phyloP scores from a whole-genome alignment of 306 rosid genomes.

The Quercus gilva region DNA sequence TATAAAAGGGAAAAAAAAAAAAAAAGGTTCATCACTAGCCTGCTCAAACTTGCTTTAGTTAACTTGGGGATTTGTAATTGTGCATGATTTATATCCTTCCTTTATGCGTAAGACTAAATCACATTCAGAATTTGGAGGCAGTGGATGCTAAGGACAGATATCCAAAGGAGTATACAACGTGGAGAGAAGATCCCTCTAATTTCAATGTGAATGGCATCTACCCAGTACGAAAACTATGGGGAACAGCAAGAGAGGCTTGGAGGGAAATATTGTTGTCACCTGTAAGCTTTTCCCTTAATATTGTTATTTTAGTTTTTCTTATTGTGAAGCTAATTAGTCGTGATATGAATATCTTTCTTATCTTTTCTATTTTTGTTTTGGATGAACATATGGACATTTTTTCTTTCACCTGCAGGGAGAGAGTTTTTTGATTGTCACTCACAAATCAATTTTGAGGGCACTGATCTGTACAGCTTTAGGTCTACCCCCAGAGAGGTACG shows the following conservation, averaged over 20 bases:
- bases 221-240: conserved; percentile 65
- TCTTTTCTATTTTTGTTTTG: no score
- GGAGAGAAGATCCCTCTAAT: conserved; percentile 85
- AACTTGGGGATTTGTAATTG: not conserved
- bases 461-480: conserved; percentile 75
- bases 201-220: conserved; percentile 54
- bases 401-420: conserved; percentile 52
- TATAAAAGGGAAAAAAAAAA: not conserved
- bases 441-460: conserved; percentile 78
- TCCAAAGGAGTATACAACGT: conserved; percentile 51
- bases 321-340: not conserved
- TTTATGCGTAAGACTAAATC: conserved; percentile 39
- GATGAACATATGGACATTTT: no score
- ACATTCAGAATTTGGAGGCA: conserved; percentile 58
- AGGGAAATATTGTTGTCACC: conserved; percentile 64
- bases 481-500: conserved; percentile 65
- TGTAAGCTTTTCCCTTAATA: conserved; percentile 36
- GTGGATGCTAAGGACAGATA: conserved; percentile 47
- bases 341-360: not conserved
- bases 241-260: conserved; percentile 68
- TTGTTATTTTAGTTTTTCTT: not conserved
- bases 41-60: not conserved
- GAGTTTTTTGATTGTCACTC: conserved; percentile 64
- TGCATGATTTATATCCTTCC: conserved; percentile 10
- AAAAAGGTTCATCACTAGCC: not conserved